phyloP scores from a whole-genome alignment of 306 rosid species.

The Chamaecrista fasciculata region DNA sequence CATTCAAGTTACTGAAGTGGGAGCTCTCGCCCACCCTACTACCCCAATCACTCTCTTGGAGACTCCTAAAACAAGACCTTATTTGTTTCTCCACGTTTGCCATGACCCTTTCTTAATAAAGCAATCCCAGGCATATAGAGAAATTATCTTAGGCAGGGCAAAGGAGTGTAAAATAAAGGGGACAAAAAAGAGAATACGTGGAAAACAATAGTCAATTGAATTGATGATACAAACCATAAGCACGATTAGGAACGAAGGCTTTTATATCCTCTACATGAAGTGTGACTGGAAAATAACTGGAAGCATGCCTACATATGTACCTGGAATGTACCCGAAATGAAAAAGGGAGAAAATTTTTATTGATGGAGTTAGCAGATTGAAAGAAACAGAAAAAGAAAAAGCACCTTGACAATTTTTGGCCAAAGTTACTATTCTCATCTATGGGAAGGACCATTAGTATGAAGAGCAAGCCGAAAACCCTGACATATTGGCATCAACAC shows the following conservation, averaged over 20 bases:
- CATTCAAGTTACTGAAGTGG: neutral
- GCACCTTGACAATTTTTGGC: conserved; percentile 60
- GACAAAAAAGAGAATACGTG: neutral
- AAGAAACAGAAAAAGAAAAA: neutral
- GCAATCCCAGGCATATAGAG: neutral
- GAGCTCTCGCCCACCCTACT: neutral
- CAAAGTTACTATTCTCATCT: conserved; percentile 51
- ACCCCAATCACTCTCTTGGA: neutral
- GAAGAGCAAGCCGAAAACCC: conserved; percentile 59
- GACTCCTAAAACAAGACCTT: neutral
- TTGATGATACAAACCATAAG: conserved; percentile 58
- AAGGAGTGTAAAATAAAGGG: neutral
- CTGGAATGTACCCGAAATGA: conserved; percentile 36
- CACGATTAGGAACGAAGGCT: conserved; percentile 68
- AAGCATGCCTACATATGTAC: conserved; percentile 69
- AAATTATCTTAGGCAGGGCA: neutral
- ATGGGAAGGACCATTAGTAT: conserved; percentile 58
- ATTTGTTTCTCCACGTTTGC: conserved; percentile 15
- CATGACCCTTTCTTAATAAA: neutral
- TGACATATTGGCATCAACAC: conserved; percentile 41
- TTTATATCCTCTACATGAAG: conserved; percentile 74
- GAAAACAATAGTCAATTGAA: neutral
- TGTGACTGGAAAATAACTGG: conserved; percentile 72
- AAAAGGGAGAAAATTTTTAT: neutral
- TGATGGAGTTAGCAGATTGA: neutral